phyloP scores from a whole-genome alignment of 2,329 filamentous ascomycete species.

The Fusarium neocosmosporiellum region DNA sequence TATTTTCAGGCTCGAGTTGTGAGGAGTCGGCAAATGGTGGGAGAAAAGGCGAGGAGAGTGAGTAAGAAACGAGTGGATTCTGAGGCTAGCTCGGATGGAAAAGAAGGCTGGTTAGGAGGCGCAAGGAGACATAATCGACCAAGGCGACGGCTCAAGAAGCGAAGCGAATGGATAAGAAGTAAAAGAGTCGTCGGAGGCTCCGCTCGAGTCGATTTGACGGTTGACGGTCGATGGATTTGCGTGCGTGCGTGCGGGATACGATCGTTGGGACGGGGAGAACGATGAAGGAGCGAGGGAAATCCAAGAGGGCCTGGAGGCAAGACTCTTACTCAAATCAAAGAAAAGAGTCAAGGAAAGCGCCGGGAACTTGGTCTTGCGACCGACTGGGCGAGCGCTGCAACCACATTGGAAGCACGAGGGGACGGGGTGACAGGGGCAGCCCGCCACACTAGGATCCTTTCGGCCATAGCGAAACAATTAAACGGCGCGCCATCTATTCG shows the following conservation, averaged over 20 bases:
- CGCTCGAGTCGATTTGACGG: constrained; percentile 28
- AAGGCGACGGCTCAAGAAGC: constrained; percentile 37
- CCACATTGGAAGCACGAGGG: constrained; percentile 36
- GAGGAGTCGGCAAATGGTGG: constrained; percentile 27
- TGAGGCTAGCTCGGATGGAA: constrained; percentile 60
- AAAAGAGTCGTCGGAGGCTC: constrained; percentile 31
- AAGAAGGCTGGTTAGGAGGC: constrained; percentile 45
- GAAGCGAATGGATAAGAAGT: constrained; percentile 26
- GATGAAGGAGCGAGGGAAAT: constrained; percentile 44
- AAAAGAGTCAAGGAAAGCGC: constrained; percentile 25
- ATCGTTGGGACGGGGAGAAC: constrained; percentile 37
- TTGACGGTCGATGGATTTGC: constrained; percentile 34
- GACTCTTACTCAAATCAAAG: not conserved
- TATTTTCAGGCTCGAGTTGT: constrained; percentile 17
- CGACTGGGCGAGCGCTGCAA: constrained; percentile 35
- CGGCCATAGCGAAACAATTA: constrained; percentile 42
- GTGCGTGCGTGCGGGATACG: constrained; percentile 24
- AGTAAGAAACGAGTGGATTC: constrained; percentile 56
- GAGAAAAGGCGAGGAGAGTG: constrained; percentile 26
- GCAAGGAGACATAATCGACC: constrained; percentile 52
- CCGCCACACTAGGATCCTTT: constrained; percentile 32
- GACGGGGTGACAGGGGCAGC: constrained; percentile 37
- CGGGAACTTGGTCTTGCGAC: constrained; percentile 21
- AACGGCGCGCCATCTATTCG: constrained; percentile 25
- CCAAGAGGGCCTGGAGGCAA: constrained; percentile 33